Evolutionary conservation across 768 basidiomycete species (phyloP).

Genomic region (Naganishia onofrii): DNA sequence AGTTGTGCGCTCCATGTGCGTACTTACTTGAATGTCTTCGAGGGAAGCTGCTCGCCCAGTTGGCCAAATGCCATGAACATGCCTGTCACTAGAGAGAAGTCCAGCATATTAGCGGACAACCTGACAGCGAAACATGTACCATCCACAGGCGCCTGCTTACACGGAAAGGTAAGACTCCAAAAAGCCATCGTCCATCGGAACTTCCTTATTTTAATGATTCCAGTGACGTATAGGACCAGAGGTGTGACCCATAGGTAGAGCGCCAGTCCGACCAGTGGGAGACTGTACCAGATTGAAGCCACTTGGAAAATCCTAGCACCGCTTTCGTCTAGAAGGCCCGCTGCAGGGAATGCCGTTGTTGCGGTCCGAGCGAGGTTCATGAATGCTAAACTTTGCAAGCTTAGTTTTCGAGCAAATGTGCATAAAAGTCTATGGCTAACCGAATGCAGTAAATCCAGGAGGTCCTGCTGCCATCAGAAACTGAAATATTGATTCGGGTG

Average conservation of each 20-base stretch:
- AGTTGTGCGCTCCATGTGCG: too few relatives aligned
- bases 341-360: conserved; percentile 4
- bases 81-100: conserved; percentile 4
- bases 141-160: not conserved
- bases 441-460: conserved; percentile 28
- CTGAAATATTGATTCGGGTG: conserved; percentile 8
- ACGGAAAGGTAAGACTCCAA: conserved; percentile 9
- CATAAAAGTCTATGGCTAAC: not conserved
- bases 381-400: not conserved
- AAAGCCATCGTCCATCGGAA: conserved; percentile 5
- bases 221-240: not conserved
- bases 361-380: conserved; percentile 22
- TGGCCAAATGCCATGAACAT: conserved; percentile 23
- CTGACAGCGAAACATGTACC: not conserved
- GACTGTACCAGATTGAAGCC: conserved; percentile 19
- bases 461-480: conserved; percentile 28
- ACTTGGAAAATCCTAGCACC: conserved; percentile 14
- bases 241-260: conserved; percentile 5
- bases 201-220: not conserved
- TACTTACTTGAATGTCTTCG: conserved; percentile 6
- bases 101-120: not conserved
- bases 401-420: too few relatives aligned
- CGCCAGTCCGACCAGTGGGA: conserved; percentile 22
- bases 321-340: conserved; percentile 10
- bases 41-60: conserved; percentile 19